phyloP scores from a whole-genome alignment of 2,329 filamentous ascomycete genomes.

The Colletotrichum lini region DNA sequence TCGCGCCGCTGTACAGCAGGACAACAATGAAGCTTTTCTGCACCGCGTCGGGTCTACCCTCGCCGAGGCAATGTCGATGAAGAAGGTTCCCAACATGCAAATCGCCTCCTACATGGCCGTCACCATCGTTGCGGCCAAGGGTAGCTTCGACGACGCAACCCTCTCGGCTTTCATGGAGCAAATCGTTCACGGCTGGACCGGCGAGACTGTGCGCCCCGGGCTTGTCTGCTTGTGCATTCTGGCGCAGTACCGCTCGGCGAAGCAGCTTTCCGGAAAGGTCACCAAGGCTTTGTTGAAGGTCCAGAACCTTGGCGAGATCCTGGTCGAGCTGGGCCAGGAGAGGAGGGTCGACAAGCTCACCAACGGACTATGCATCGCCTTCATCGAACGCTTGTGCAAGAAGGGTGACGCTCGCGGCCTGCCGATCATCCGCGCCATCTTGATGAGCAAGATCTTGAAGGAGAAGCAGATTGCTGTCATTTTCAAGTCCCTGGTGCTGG shows the following conservation, averaged over 20 bases:
- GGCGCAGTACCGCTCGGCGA: slow-evolving; percentile 82
- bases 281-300: slow-evolving; percentile 78
- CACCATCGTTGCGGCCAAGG: slow-evolving; percentile 87
- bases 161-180: slow-evolving; percentile 94
- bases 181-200: slow-evolving; percentile 82
- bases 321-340: slow-evolving; percentile 74
- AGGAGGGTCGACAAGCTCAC: slow-evolving; percentile 80
- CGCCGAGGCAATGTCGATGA: slow-evolving; percentile 82
- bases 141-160: slow-evolving; percentile 81
- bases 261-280: slow-evolving; percentile 78
- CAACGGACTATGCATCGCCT: slow-evolving; percentile 78
- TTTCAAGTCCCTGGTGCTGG: slow-evolving; percentile 75
- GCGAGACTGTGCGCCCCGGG: slow-evolving; percentile 79
- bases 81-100: slow-evolving; percentile 82
- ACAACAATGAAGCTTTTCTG: slow-evolving; percentile 85
- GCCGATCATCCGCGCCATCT: slow-evolving; percentile 71
- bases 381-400: slow-evolving; percentile 73
- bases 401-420: slow-evolving; percentile 72
- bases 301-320: slow-evolving; percentile 69
- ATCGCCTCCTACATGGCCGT: slow-evolving; percentile 94
- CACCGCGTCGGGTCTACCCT: slow-evolving; percentile 77
- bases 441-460: slow-evolving; percentile 72
- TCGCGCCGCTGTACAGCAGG: slow-evolving; percentile 79
- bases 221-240: slow-evolving; percentile 86
- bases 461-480: slow-evolving; percentile 75